These are phyloP conservation scores for Ascochyta rabiei DNA, from an alignment of 2,329 filamentous ascomycete species.

Conservation along the genomic window DNA sequence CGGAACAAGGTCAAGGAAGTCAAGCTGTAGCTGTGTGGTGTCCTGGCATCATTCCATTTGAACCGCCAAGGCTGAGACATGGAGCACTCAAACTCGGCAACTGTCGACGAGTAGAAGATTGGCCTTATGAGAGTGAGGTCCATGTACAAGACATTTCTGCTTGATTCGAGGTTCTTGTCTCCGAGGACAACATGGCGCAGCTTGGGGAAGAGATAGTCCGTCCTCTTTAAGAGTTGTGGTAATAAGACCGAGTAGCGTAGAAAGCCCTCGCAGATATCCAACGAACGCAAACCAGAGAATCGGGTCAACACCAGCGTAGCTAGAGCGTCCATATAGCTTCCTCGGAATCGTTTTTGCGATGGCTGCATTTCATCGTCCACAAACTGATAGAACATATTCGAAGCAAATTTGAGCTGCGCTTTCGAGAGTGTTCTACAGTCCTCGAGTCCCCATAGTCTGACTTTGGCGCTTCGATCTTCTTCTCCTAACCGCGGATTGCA, in stretches of 20 bases:
- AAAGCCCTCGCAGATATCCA: conserved; percentile 34
- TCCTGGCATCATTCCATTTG: conserved; percentile 20
- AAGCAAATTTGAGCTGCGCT: conserved; percentile 24
- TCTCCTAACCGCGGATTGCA: conserved; percentile 29
- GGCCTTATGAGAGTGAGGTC: conserved; percentile 34
- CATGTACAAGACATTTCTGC: conserved; percentile 27
- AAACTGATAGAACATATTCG: conserved; percentile 30
- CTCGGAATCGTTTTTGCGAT: conserved; percentile 24
- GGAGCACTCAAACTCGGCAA: conserved; percentile 27
- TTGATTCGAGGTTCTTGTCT: conserved; percentile 20
- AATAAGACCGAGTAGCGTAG: conserved; percentile 33
- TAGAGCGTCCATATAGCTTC: conserved; percentile 30
- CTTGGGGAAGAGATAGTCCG: conserved; percentile 27
- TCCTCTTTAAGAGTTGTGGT: conserved; percentile 31
- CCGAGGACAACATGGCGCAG: conserved; percentile 25
- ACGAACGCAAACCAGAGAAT: conserved; percentile 21
- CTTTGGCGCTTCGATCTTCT: not conserved
- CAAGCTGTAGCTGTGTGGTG: conserved; percentile 23
- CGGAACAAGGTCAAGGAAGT: conserved; percentile 30
- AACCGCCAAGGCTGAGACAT: conserved; percentile 35
- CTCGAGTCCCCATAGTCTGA: conserved; percentile 33
- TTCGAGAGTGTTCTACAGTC: conserved; percentile 23
- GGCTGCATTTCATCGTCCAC: conserved; percentile 33
- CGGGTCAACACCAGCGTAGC: conserved; percentile 29
- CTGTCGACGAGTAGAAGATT: conserved; percentile 27